A percentile compares a stretch with the other conserved stretches of the same genome.
Conservation (phyloP, 306 rosid genomes). For the Alnus glutinosa region DNA sequence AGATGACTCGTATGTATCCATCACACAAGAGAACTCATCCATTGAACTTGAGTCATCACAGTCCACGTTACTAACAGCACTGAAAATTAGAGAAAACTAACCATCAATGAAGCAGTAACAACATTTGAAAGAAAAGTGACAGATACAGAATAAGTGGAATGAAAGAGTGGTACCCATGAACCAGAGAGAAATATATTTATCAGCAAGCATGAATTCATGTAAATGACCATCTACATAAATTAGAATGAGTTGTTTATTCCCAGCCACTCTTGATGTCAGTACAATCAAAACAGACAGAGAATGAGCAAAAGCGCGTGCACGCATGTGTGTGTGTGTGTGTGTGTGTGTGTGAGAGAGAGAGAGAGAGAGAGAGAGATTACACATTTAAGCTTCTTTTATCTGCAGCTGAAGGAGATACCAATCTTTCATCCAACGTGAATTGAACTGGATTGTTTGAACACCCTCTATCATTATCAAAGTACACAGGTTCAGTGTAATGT, state of each 20-base stretch:
- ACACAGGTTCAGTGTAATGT: slow-evolving; percentile 37
- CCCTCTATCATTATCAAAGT: slow-evolving; percentile 42
- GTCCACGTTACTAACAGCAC: slow-evolving; percentile 44
- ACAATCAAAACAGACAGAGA: slow-evolving; percentile 8
- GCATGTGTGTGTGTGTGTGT: background rate
- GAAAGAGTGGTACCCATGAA: background rate
- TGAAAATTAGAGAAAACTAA: slow-evolving; percentile 43
- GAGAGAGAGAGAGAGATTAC: slow-evolving; percentile 53
- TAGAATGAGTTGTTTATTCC: background rate
- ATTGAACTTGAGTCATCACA: slow-evolving; percentile 57
- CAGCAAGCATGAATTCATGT: background rate
- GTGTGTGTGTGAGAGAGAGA: background rate
- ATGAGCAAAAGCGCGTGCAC: background rate
- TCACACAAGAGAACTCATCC: slow-evolving; percentile 45
- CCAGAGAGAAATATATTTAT: background rate
- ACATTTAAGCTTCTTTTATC: slow-evolving; percentile 47
- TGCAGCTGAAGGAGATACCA: slow-evolving; percentile 34
- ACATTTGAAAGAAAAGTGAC: slow-evolving; percentile 27
- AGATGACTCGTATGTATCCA: slow-evolving; percentile 48
- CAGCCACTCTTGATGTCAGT: background rate
- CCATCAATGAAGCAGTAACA: slow-evolving; percentile 33
- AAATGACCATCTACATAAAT: background rate
- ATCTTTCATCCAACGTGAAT: slow-evolving; percentile 38
- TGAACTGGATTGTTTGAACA: slow-evolving; percentile 38
- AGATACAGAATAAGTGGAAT: slow-evolving; percentile 1